Base-by-base conservation (phyloP, 2,329 filamentous ascomycete species). In the Aspergillus bombycis region DNA sequence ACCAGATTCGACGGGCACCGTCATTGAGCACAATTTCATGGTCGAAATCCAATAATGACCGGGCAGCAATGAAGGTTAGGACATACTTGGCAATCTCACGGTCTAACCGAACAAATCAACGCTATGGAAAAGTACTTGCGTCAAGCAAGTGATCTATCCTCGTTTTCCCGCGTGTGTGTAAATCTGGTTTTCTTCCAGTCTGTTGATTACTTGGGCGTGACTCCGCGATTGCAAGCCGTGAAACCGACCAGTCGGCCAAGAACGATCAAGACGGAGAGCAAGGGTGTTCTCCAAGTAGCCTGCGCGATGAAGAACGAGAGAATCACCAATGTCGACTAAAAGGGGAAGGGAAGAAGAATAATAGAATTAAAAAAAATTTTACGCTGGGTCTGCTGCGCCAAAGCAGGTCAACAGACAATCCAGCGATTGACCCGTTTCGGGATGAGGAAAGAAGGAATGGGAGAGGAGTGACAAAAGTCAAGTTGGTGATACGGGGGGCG, bases 391-490 rank as follows among this genome's bases (percentile, higher is more conserved):
- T 50, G 43, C 26, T 58, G 56, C 19, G 19, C 21, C 21, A 28
- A 16, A 19, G 32, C 21, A n/a, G 16, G 28, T 50, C 56, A 58
- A 48, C 41, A 34, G 38, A 46, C 43, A 34, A 19, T 48, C 56
- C 56, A 50, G 54, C 38, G 55, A 43, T 50, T 53, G 55, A 54
- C 45, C 46, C 23, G 34, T 60, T n/a, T 41, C n/a, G 16, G 21
- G 43, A 21, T 32, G 38, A 41, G 14, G 36, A 46, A 52, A 61
- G 53, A n/a, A 56, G 57, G 26, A 34, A 32, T 46, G 36, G 32
- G n/a, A 30, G 52, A 55, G 23, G 30, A 57, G 43, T 36, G 50
- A 50, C 30, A 32, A 52, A 53, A 34, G 30, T 23, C 16, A 55
- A 54, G 64, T 59, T 32, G 57, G 45, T 43, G 36, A 19, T 48